A percentile compares a stretch with the other conserved stretches of the same genome.
Conservation (phyloP, 257 asterid species). For the Penstemon newberryi region DNA sequence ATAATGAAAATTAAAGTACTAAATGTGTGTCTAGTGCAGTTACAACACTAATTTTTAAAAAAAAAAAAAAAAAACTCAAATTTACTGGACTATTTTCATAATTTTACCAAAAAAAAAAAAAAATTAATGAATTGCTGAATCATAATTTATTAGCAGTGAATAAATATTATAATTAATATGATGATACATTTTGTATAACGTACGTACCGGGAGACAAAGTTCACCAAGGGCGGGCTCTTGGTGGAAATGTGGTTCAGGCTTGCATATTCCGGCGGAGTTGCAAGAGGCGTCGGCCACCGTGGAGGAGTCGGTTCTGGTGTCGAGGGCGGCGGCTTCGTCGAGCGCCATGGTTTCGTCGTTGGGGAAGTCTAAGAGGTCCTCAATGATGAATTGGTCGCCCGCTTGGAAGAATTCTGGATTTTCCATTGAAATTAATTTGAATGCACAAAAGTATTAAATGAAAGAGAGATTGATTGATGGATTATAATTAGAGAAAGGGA, state of each 20-base stretch:
- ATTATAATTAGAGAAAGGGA: too few relatives aligned
- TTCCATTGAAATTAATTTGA: conserved; percentile 46
- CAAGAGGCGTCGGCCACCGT: conserved; percentile 45
- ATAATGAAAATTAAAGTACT: too few relatives aligned
- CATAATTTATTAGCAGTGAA: too few relatives aligned
- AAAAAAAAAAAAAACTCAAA: too few relatives aligned
- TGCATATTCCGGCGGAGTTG: conserved; percentile 46
- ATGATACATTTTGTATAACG: too few relatives aligned
- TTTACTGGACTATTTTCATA: too few relatives aligned
- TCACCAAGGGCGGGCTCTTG: conserved; percentile 40
- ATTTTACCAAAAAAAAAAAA: too few relatives aligned
- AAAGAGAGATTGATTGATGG: not conserved
- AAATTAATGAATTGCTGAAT: conserved; percentile 14
- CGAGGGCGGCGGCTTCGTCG: conserved; percentile 26
- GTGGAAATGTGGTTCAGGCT: conserved; percentile 35
- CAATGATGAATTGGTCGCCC: conserved; percentile 62
- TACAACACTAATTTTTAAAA: too few relatives aligned
- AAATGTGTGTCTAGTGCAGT: too few relatives aligned
- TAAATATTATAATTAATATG: too few relatives aligned
- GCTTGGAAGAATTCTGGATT: conserved; percentile 54
- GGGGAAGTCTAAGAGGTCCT: conserved; percentile 80
- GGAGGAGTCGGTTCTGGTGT: conserved; percentile 27
- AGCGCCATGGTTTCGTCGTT: conserved; percentile 50
- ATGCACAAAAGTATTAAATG: not conserved
- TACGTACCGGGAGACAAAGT: conserved; percentile 74